phyloP scores from a whole-genome alignment of 768 basidiomycete species.

The Omphalotus guepiniiformis region DNA sequence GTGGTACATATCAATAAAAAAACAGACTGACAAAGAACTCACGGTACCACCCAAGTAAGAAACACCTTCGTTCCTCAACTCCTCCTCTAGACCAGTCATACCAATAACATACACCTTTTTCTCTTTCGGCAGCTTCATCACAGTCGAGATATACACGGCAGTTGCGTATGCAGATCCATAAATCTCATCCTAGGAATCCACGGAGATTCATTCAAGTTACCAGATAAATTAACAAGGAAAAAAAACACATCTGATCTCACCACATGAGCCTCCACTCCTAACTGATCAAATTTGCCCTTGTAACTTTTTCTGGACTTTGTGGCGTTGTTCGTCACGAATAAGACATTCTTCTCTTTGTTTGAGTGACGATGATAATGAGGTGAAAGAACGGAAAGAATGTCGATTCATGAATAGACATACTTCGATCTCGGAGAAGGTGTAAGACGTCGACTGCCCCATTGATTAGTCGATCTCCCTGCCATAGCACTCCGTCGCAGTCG shows the following conservation, averaged over 20 bases:
- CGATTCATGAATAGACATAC: conserved; percentile 38
- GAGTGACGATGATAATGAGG: not conserved
- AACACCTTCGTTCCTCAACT: conserved; percentile 85
- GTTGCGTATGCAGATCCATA: conserved; percentile 92
- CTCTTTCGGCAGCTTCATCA: conserved; percentile 82
- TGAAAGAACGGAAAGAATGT: conserved; percentile 2
- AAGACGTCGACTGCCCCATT: conserved; percentile 79
- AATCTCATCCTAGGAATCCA: conserved; percentile 74
- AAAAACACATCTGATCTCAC: conserved; percentile 42
- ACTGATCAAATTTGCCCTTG: conserved; percentile 87
- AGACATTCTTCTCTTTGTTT: conserved; percentile 68
- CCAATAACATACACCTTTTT: conserved; percentile 97
- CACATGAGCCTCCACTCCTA: conserved; percentile 80
- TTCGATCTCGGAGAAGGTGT: conserved; percentile 60
- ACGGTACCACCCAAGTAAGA: conserved; percentile 82
- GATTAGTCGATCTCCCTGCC: conserved; percentile 78
- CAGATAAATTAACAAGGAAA: not conserved
- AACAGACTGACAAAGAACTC: conserved; percentile 22
- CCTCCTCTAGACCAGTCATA: conserved; percentile 87
- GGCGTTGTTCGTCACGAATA: conserved; percentile 98
- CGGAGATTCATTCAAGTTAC: not conserved
- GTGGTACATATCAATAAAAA: not conserved
- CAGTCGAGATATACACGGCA: conserved; percentile 81
- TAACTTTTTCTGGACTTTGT: conserved; percentile 86
- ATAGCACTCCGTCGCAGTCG: conserved; percentile 95